These are phyloP conservation scores for Alternaria tenuissima DNA, from an alignment of 2,329 filamentous ascomycete genomes.

Conservation along the genomic window DNA sequence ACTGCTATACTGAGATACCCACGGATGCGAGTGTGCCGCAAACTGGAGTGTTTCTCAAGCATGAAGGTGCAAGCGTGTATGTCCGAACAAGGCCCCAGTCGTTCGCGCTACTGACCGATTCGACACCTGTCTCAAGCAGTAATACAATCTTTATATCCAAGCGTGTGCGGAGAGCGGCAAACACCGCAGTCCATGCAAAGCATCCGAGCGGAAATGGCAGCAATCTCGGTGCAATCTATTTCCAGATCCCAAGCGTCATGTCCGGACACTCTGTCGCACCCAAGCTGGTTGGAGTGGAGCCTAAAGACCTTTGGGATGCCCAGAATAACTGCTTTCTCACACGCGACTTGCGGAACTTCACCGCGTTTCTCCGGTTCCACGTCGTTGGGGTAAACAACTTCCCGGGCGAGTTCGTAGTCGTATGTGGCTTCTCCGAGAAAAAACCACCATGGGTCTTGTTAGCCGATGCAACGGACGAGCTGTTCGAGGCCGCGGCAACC, in stretches of 20 bases:
- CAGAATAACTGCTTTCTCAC: neutral
- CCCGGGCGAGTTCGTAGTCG: neutral
- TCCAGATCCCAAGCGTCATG: neutral
- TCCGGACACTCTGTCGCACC: neutral
- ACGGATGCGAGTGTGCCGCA: no score
- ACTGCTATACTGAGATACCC: neutral
- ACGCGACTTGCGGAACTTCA: neutral
- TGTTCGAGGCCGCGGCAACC: neutral
- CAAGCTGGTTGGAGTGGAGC: neutral
- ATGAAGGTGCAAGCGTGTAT: neutral
- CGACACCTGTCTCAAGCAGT: neutral
- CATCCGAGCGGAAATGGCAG: no score
- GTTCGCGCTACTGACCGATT: no score
- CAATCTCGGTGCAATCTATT: neutral
- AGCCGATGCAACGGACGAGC: neutral
- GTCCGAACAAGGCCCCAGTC: neutral
- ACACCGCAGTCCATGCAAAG: neutral
- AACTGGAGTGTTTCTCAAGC: neutral
- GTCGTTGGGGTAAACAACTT: fast-evolving
- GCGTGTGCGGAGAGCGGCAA: neutral
- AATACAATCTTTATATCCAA: neutral
- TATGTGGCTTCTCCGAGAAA: neutral
- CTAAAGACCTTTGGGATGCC: neutral
- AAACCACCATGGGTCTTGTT: neutral
- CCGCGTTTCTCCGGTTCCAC: neutral